Base-by-base conservation (phyloP, 2,329 filamentous ascomycete species). In the Epichloe gansuensis region DNA sequence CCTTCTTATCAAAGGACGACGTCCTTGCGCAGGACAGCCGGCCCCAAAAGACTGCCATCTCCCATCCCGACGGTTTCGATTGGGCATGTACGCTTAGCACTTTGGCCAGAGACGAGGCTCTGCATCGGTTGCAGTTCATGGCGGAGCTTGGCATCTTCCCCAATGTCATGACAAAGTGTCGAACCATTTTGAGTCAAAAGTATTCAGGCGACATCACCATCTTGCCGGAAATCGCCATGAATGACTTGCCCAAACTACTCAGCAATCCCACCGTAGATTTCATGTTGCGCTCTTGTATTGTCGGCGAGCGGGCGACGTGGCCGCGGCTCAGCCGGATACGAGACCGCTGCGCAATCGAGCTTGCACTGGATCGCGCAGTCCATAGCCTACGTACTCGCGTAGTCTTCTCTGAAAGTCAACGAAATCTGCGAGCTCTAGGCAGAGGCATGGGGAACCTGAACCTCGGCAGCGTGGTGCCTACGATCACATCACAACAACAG, bases 121-220 rank as follows among this genome's bases (percentile, higher is more conserved):
- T 95, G 40, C 87, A 95, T 66, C 77, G 88, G 6, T 80, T 95
- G 67, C 84, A 90, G 47, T 80, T 90, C 38, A 73, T 95, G 53
- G 80, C 86, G 0, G 89, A 95, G 61, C 68, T 94, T 35, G 88
- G 89, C 17, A 70, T 95, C 43, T 84, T 93, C 55, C 86, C 88
- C 15, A 93, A 85, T 53, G 73, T 86, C 1, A 76, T 89, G 58
- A 87, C 84, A 46, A 94, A 95, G 64, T 74, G 84, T 23, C 78
- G 81, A 42, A 90, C 87, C 2, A 82, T 97, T 15, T 74, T 97
- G 48, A 90, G 83, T 57, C 91, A 97, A 62, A 88, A 86, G 57
- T 97, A 97, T 62, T 90, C 87, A 2, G 91, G 91, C 6, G 90
- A 97, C 66, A 95, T 97, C 63, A 97, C 89, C 44, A 95, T 97